phyloP scores from a whole-genome alignment of 768 basidiomycete genomes.

The Leccinum barrowsii region DNA sequence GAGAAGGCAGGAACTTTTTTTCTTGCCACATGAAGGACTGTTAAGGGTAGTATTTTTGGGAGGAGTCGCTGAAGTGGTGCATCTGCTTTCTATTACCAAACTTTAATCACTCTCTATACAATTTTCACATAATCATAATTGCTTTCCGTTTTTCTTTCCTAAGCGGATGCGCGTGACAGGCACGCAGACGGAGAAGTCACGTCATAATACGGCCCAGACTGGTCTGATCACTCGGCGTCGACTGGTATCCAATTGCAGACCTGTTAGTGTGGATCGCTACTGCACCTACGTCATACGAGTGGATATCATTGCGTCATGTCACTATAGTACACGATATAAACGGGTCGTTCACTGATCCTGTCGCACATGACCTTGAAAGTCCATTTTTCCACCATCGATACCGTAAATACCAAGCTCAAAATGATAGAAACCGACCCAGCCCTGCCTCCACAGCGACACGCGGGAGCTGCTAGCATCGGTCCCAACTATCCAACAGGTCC shows the following conservation, averaged over 20 bases:
- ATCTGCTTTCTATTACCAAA: background rate
- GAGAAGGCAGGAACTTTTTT: background rate
- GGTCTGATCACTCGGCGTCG: no score
- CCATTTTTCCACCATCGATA: slow-evolving; percentile 17
- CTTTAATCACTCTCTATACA: background rate
- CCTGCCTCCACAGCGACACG: slow-evolving; percentile 40
- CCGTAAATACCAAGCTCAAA: background rate
- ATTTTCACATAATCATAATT: background rate
- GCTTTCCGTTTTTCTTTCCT: background rate
- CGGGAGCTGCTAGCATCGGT: slow-evolving; percentile 41
- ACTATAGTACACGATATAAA: background rate
- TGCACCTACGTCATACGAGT: background rate
- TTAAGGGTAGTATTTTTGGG: background rate
- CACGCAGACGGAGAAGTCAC: no score
- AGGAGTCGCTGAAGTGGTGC: background rate
- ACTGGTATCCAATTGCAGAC: background rate
- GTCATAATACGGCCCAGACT: no score
- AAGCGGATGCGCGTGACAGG: background rate
- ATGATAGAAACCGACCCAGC: background rate
- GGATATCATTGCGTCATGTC: slow-evolving; percentile 1
- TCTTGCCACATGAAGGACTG: background rate
- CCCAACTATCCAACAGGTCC: slow-evolving; percentile 32
- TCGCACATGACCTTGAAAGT: slow-evolving; percentile 9
- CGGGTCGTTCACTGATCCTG: background rate
- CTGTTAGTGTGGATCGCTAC: background rate